A percentile compares a stretch with the other conserved stretches of the same genome.
These are phyloP conservation scores for Tricholoma sp. DNA, from an alignment of 768 basidiomycete genomes.

Conservation along the genomic window DNA sequence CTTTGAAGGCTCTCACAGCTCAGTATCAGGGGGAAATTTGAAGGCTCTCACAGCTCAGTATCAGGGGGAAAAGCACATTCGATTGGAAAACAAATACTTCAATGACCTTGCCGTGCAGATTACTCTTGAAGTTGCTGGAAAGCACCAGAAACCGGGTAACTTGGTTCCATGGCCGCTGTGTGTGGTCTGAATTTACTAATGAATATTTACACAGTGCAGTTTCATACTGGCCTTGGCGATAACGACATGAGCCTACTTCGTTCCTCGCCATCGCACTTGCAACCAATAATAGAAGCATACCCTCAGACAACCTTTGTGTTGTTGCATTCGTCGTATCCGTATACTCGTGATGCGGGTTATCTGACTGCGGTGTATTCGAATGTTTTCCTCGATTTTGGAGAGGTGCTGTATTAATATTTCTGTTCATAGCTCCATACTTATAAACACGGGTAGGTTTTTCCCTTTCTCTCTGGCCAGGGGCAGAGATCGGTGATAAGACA, in stretches of 20 bases:
- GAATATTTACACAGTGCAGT: slow-evolving; percentile 60
- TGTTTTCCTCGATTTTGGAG: slow-evolving; percentile 77
- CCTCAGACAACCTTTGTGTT: slow-evolving; percentile 60
- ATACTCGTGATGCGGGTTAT: slow-evolving; percentile 73
- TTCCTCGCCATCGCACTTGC: slow-evolving; percentile 62
- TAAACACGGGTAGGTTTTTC: slow-evolving; percentile 48
- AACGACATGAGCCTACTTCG: slow-evolving; percentile 55
- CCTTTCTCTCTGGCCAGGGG: slow-evolving; percentile 56
- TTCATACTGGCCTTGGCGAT: slow-evolving; percentile 80
- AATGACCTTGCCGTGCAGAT: slow-evolving; percentile 64
- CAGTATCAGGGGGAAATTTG: slow-evolving; percentile 20
- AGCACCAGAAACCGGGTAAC: slow-evolving; percentile 55
- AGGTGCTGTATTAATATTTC: slow-evolving; percentile 30
- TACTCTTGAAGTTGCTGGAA: slow-evolving; percentile 47
- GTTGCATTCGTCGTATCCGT: slow-evolving; percentile 76
- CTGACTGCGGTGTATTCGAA: slow-evolving; percentile 66
- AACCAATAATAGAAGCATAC: slow-evolving; percentile 60
- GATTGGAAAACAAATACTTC: slow-evolving; percentile 54
- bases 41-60: slow-evolving; percentile 27
- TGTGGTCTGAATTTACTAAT: background rate
- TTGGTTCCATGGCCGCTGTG: background rate
- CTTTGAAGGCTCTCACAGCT: slow-evolving; percentile 30
- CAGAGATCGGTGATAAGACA: slow-evolving; percentile 57
- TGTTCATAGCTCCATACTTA: background rate
- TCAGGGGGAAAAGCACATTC: slow-evolving; percentile 30